Evolutionary conservation across 345 rosid genomes (phyloP).

Genomic region (Carallia brachiata): DNA sequence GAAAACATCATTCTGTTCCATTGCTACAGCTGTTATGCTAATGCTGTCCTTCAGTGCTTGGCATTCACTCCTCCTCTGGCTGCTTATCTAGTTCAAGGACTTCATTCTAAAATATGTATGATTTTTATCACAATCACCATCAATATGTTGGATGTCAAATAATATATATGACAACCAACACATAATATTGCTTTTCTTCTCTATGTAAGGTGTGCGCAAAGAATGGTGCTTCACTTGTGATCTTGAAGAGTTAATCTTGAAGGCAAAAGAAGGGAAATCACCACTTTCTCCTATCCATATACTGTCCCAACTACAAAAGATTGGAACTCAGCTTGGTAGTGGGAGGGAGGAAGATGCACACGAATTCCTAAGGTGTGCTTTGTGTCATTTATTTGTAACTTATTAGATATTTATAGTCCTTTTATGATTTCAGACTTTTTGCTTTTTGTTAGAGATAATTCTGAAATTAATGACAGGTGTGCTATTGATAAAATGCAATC

Average conservation of each 20-base stretch:
- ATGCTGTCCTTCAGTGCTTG: slow-evolving; percentile 89
- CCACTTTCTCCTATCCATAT: slow-evolving; percentile 71
- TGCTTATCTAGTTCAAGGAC: slow-evolving; percentile 77
- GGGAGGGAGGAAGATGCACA: slow-evolving; percentile 99
- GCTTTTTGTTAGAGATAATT: slow-evolving; percentile 8
- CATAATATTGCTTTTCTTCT: slow-evolving; percentile 16
- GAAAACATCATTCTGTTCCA: slow-evolving; percentile 16
- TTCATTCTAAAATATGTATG: slow-evolving; percentile 82
- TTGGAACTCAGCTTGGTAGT: slow-evolving; percentile 72
- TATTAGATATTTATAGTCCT: background rate
- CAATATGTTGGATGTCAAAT: slow-evolving; percentile 11
- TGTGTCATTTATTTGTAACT: background rate
- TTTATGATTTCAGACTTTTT: background rate
- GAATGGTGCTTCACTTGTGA: slow-evolving; percentile 93
- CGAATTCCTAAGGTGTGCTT: slow-evolving; percentile 81
- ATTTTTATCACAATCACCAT: slow-evolving; percentile 15
- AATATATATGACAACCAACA: slow-evolving; percentile 5
- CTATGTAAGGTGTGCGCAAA: slow-evolving; percentile 57
- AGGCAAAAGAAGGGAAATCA: slow-evolving; percentile 69
- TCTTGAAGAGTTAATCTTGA: slow-evolving; percentile 66
- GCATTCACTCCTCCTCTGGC: slow-evolving; percentile 90
- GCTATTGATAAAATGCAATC: slow-evolving; percentile 92
- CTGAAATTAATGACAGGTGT: slow-evolving; percentile 50
- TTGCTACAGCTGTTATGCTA: slow-evolving; percentile 91
- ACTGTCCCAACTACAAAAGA: slow-evolving; percentile 61